Evolutionary conservation across 441 rosid species (phyloP).

Genomic region (Corymbia calophylla): DNA sequence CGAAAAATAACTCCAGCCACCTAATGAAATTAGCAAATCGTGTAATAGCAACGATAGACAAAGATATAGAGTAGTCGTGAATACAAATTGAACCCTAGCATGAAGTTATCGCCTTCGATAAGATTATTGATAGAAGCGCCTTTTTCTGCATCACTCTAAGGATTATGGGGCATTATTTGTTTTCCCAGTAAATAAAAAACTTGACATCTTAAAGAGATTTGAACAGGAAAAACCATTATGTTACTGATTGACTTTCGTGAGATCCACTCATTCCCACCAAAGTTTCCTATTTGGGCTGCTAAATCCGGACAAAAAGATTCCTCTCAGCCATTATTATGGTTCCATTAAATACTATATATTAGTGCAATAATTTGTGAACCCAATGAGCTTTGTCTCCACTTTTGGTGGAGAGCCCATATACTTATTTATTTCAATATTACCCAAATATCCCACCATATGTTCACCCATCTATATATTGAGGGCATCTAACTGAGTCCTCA

Average conservation of each 20-base stretch:
- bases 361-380: background rate
- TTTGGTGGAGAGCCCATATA: background rate
- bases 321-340: slow-evolving; percentile 1
- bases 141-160: background rate
- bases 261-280: slow-evolving; percentile 5
- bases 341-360: background rate
- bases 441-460: background rate
- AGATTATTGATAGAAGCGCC: background rate
- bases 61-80: background rate
- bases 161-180: background rate
- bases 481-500: background rate
- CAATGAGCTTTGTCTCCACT: background rate
- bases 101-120: background rate
- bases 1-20: background rate
- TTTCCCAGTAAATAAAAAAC: background rate
- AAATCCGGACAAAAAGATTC: background rate
- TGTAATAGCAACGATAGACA: background rate
- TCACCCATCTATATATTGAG: background rate
- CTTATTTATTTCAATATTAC: background rate
- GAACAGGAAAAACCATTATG: slow-evolving; percentile 8
- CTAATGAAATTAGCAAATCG: background rate
- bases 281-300: slow-evolving; percentile 15
- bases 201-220: background rate
- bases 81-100: background rate
- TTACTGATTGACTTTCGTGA: background rate